Percentiles rank a stretch among this genome's conserved stretches.
Conservation (phyloP, 148 eudicot species). For the Linanthus parryae region DNA sequence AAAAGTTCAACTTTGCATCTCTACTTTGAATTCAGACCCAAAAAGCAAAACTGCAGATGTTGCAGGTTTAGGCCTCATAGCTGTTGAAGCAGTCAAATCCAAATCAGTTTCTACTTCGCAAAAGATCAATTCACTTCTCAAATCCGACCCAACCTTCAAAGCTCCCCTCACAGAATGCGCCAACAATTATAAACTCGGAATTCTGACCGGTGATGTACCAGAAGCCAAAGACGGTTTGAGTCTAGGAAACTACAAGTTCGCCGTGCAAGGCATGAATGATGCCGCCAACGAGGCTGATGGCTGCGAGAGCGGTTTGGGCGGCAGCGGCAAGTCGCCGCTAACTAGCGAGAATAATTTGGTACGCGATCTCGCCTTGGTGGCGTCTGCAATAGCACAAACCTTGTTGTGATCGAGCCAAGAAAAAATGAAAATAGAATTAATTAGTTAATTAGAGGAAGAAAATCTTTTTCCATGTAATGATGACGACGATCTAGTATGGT, state of each 20-base stretch:
- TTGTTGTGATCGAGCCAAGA: too few relatives aligned
- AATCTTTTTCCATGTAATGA: too few relatives aligned
- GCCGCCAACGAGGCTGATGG: background rate
- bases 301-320: conserved; percentile 1
- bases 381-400: background rate
- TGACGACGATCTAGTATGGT: too few relatives aligned
- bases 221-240: background rate
- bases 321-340: background rate
- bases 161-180: conserved; percentile 5
- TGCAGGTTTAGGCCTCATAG: conserved; percentile 3
- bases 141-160: background rate
- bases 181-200: background rate
- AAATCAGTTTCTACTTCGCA: background rate
- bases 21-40: conserved; percentile 7
- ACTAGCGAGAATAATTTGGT: background rate
- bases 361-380: background rate
- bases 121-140: background rate
- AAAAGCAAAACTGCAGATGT: conserved; percentile 3
- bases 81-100: background rate
- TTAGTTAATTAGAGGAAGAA: too few relatives aligned
- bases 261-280: background rate
- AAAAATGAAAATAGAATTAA: too few relatives aligned
- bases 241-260: background rate
- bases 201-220: background rate
- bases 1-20: background rate